Conservation (phyloP, 208 protist genomes). For the Trypanosoma cruzi region DNA sequence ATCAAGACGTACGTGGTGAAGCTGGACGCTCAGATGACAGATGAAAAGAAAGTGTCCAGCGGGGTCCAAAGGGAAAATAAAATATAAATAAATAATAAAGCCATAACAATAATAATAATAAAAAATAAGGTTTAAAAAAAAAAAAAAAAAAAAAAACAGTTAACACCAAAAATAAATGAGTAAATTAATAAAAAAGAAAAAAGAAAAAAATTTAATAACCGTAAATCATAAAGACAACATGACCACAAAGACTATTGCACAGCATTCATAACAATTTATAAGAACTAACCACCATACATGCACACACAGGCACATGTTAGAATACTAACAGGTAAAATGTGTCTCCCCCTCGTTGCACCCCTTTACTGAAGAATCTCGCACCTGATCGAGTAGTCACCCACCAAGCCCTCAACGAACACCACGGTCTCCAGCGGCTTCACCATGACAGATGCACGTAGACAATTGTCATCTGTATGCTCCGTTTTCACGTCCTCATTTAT, state of each 20-base stretch:
- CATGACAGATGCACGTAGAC: slow-evolving; percentile 1
- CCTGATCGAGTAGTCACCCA: slow-evolving; percentile 3
- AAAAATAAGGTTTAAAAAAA: slow-evolving; percentile 17
- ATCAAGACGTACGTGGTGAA: no score
- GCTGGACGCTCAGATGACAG: neutral
- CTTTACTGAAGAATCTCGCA: neutral
- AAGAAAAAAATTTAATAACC: slow-evolving; percentile 32
- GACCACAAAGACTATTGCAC: no score
- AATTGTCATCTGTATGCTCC: neutral
- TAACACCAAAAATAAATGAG: neutral
- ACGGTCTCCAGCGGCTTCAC: slow-evolving; percentile 8
- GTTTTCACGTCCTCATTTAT: neutral
- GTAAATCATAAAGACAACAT: no score
- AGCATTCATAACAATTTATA: no score
- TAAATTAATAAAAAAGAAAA: no score
- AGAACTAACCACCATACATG: no score
- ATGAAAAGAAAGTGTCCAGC: slow-evolving; percentile 2
- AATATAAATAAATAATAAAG: no score
- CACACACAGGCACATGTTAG: neutral
- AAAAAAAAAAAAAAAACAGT: slow-evolving; percentile 33
- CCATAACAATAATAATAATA: slow-evolving; percentile 12
- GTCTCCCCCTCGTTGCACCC: no score
- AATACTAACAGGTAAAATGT: no score
- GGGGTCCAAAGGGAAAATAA: no score
- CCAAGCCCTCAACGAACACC: slow-evolving; percentile 2